Evolutionary conservation across 208 protist species (phyloP).

Genomic region (Acanthamoeba healyi): DNA sequence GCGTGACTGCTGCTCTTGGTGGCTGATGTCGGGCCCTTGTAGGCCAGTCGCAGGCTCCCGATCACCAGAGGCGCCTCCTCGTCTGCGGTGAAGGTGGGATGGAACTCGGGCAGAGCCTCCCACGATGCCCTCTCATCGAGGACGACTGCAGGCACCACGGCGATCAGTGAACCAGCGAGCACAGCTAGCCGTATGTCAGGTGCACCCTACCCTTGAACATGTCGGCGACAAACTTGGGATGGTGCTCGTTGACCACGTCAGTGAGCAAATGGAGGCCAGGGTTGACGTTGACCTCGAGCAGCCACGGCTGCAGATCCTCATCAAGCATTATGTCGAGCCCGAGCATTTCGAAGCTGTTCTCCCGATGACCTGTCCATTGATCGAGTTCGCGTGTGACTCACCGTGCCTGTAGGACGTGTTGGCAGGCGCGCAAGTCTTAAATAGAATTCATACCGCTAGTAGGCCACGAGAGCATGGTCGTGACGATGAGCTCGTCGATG

Average conservation of each 20-base stretch:
- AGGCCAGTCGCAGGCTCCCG: not conserved
- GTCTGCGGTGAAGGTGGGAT: not conserved
- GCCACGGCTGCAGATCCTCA: constrained; percentile 71
- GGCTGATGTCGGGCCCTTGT: not conserved
- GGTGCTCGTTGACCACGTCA: constrained; percentile 77
- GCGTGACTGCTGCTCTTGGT: too few relatives aligned
- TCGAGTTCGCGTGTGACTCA: too few relatives aligned
- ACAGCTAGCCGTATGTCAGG: not conserved
- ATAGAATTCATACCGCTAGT: not conserved
- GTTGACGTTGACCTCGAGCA: constrained; percentile 83
- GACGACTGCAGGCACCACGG: not conserved
- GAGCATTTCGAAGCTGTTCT: constrained; percentile 78
- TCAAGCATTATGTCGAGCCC: constrained; percentile 81
- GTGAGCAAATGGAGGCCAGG: constrained; percentile 82
- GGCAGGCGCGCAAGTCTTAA: too few relatives aligned
- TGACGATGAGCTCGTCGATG: constrained; percentile 17
- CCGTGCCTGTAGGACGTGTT: too few relatives aligned
- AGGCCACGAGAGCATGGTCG: constrained; percentile 29
- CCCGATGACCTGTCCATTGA: constrained; percentile 56
- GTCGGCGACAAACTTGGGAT: constrained; percentile 54
- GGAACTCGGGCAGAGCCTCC: not conserved
- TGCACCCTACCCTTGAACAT: constrained; percentile 17
- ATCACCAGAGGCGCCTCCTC: not conserved
- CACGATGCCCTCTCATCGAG: not conserved
- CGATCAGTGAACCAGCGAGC: not conserved